Evolutionary conservation across 148 eudicot species (phyloP).

Genomic region (Pouteria glomerata): DNA sequence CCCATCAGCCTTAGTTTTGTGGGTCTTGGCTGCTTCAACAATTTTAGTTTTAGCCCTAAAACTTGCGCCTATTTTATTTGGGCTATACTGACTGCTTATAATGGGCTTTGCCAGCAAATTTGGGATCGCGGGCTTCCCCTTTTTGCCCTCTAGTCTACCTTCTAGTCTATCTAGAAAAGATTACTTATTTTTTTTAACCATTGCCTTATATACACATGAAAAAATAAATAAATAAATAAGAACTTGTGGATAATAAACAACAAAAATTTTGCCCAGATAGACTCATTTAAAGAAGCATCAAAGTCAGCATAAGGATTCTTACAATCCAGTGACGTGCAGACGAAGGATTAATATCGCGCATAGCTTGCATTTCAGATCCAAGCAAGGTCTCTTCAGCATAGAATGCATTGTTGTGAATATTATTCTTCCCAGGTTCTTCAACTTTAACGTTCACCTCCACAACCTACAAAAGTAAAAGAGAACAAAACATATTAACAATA

Average conservation of each 20-base stretch:
- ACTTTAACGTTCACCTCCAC: constrained; percentile 92
- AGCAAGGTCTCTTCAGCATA: constrained; percentile 88
- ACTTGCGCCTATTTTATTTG: too few species aligned
- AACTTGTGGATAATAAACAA: too few species aligned
- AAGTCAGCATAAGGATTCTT: constrained; percentile 26
- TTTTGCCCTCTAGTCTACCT: too few species aligned
- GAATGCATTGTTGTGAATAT: constrained; percentile 92
- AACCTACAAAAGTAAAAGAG: constrained; percentile 39
- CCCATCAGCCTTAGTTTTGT: too few species aligned
- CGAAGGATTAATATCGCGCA: constrained; percentile 86
- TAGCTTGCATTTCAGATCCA: constrained; percentile 74
- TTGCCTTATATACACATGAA: not conserved
- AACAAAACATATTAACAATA: not conserved
- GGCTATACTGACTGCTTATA: too few species aligned
- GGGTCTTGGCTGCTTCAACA: too few species aligned
- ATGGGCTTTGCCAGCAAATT: too few species aligned
- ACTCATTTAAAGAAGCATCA: too few species aligned
- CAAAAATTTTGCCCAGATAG: too few species aligned
- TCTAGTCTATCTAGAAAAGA: not conserved
- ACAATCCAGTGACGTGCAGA: constrained; percentile 99
- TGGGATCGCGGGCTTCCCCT: too few species aligned
- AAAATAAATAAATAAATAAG: not conserved
- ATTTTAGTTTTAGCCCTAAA: too few species aligned
- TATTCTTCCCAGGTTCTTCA: constrained; percentile 85
- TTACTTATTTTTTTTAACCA: not conserved